A percentile compares a stretch with the other conserved stretches of the same genome.
Evolutionary conservation across 306 rosid species (phyloP).

Genomic region (Delonix regia): DNA sequence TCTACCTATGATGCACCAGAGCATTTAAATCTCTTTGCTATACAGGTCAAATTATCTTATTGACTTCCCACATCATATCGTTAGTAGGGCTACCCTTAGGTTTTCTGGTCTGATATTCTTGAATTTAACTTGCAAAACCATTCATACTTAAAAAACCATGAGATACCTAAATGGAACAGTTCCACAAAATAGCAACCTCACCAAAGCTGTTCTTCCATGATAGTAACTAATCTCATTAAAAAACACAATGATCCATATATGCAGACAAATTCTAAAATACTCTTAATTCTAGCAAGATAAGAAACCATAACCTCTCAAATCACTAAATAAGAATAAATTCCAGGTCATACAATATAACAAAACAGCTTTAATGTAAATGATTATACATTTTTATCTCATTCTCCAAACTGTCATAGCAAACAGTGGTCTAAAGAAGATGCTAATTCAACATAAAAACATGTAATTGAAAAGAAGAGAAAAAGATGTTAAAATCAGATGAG

Average conservation of each 20-base stretch:
- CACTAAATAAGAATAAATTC: neutral
- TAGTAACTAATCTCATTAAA: neutral
- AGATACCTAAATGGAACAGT: neutral
- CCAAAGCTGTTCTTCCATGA: neutral
- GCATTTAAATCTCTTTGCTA: neutral
- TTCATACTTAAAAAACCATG: neutral
- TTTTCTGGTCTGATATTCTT: neutral
- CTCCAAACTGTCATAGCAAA: neutral
- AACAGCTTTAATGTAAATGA: neutral
- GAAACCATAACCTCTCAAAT: neutral
- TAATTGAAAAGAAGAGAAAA: constrained; percentile 18
- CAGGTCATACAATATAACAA: neutral
- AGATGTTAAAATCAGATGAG: constrained; percentile 18
- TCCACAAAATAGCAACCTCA: neutral
- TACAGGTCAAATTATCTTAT: neutral
- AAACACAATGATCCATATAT: neutral
- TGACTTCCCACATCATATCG: neutral
- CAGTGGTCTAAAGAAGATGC: neutral
- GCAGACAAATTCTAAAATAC: neutral
- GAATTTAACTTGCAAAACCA: neutral
- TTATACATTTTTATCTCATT: neutral
- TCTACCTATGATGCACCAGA: neutral
- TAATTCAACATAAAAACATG: neutral
- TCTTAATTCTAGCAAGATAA: neutral
- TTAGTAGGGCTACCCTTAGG: neutral